phyloP scores from a whole-genome alignment of 177 flowering plant genomes.

The Tripterygium wilfordii region DNA sequence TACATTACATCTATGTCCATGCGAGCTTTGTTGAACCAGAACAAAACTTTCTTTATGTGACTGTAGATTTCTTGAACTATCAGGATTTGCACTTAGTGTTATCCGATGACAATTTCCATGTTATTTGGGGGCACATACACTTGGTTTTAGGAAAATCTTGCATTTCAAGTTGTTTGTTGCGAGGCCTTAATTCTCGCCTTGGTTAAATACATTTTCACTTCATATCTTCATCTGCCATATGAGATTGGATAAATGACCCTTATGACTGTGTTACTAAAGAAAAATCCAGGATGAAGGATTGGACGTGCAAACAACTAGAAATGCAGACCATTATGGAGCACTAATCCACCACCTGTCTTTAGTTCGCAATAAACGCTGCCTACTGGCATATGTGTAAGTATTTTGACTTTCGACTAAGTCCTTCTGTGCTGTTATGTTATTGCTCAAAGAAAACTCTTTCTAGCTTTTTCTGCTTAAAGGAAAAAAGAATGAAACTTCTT shows the following conservation, averaged over 20 bases:
- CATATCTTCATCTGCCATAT: background rate
- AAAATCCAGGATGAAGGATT: conserved; percentile 74
- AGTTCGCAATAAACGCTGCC: conserved; percentile 82
- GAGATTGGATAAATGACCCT: conserved; percentile 1
- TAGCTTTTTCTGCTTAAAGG: too few relatives aligned
- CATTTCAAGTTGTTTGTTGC: too few relatives aligned
- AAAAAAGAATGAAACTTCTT: too few relatives aligned
- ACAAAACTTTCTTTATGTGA: too few relatives aligned
- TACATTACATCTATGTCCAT: too few relatives aligned
- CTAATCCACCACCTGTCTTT: conserved; percentile 84
- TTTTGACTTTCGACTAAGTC: background rate
- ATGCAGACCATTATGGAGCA: conserved; percentile 86
- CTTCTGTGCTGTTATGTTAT: background rate
- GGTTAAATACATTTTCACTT: background rate
- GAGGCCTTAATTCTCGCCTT: too few relatives aligned
- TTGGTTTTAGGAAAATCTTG: too few relatives aligned
- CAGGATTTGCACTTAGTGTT: too few relatives aligned
- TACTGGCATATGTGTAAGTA: conserved; percentile 80
- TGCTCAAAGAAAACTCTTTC: background rate
- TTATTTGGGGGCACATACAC: too few relatives aligned
- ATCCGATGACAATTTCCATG: too few relatives aligned
- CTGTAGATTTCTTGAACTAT: too few relatives aligned
- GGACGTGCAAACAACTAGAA: conserved; percentile 64
- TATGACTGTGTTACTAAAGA: conserved; percentile 24
- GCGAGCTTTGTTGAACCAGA: too few relatives aligned